Evolutionary conservation across 2,329 filamentous ascomycete genomes (phyloP), one percentile per base, ranked within the genome.

Genomic region (Curvularia lunata): DNA sequence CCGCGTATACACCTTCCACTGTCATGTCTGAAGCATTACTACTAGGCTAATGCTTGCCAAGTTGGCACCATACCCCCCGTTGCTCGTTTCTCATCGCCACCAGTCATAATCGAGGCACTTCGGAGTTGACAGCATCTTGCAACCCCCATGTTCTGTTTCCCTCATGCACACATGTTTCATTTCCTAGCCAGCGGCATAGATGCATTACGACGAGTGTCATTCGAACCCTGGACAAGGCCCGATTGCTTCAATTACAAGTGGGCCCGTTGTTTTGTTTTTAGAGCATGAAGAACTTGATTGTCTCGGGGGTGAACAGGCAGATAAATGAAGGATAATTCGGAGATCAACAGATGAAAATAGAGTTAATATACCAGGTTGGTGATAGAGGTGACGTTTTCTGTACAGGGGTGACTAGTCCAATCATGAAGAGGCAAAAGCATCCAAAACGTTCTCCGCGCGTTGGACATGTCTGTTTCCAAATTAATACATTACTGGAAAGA

Each of bases 251-350:
- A 23, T 27, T 16, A 43, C 23, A 43, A n/a, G 41, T n/a, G 41
- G 41, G n/a, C 6, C 41, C 21, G 23, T n/a, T 43, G 21, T 43
- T 43, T 43, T 43, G 41, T 43, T 43, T 43, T 43, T 43, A n/a
- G 21, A 43, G 41, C 41, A n/a, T 43, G 21, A 23, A 42, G 13
- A 42, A 42, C 12, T 32, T 25, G 21, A 13, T 42, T 16, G 40
- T 16, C 10, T 7, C 13, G 40, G 40, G 21, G 2, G 40, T 5
- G 30, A 12, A 32, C 19, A 42, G 1, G 21, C 21, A 43, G 16
- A 25, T 25, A 42, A 12, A 43, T 43, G 12, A 43, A 27, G 12
- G 41, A 8, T 19, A 43, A 2, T 43, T 43, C 21, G 9, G 16
- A 21, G 21, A 27, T 43, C 13, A 12, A 43, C 21, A 5, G 41